These are phyloP conservation scores for Aspergillus ostianus DNA, from an alignment of 495 filamentous ascomycete genomes.

Conservation along the genomic window DNA sequence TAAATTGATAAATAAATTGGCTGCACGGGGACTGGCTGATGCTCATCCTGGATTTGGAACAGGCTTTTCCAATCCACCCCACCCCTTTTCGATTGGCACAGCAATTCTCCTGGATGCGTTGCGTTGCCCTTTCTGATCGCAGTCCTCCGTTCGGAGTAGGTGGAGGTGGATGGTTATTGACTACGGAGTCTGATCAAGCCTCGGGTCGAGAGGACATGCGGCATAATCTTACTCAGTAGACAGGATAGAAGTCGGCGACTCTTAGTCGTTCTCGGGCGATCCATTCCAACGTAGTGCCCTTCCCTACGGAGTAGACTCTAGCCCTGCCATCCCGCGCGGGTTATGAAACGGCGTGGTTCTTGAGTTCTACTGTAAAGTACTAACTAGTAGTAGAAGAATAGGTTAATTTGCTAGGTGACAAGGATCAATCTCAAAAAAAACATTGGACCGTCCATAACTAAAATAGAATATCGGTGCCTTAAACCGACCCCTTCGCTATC, in stretches of 20 bases:
- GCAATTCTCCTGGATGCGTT: neutral
- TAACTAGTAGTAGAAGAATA: slow-evolving; percentile 3
- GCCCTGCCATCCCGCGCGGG: slow-evolving; percentile 12
- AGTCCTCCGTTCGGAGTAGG: neutral
- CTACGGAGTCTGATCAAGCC: too few species aligned
- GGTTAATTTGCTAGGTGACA: slow-evolving; percentile 3
- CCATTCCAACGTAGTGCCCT: slow-evolving; percentile 9
- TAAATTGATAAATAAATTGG: neutral
- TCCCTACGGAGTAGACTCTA: too few species aligned
- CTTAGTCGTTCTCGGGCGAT: slow-evolving; percentile 13
- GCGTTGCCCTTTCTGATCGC: neutral
- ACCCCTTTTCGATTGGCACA: slow-evolving; percentile 10
- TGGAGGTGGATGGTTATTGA: too few species aligned
- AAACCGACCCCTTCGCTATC: neutral
- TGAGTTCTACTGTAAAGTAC: neutral
- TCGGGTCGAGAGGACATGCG: too few species aligned
- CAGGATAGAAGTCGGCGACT: neutral
- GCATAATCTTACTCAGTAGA: too few species aligned
- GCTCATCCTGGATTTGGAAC: neutral
- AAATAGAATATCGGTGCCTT: slow-evolving; percentile 5
- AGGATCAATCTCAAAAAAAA: slow-evolving; percentile 6
- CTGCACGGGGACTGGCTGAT: slow-evolving; percentile 1
- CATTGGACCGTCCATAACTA: neutral
- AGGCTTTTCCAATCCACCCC: neutral
- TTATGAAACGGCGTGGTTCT: slow-evolving; percentile 16